Evolutionary conservation across 345 rosid species (phyloP).

Genomic region (Lumnitzera littorea): DNA sequence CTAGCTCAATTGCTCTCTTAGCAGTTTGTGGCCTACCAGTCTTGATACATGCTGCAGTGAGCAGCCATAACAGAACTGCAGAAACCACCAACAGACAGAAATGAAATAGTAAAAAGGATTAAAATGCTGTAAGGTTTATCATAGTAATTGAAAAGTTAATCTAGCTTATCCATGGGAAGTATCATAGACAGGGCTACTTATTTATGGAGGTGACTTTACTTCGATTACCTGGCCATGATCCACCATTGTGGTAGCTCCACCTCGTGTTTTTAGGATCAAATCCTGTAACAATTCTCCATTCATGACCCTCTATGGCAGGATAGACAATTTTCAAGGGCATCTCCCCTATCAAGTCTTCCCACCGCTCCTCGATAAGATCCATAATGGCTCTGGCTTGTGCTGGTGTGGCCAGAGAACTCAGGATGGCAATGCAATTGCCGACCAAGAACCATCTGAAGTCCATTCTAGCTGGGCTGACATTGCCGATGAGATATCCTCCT

Average conservation of each 20-base stretch:
- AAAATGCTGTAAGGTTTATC: too few relatives aligned
- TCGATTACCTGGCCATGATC: constrained; percentile 47
- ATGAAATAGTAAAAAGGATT: too few relatives aligned
- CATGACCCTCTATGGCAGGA: constrained; percentile 49
- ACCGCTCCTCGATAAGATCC: constrained; percentile 39
- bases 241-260: constrained; percentile 58
- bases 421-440: constrained; percentile 40
- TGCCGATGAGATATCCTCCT: constrained; percentile 38
- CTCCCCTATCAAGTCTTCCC: constrained; percentile 52
- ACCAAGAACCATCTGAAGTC: constrained; percentile 42
- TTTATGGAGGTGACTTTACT: too few relatives aligned
- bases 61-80: constrained; percentile 39
- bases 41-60: constrained; percentile 50
- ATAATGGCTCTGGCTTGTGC: constrained; percentile 34
- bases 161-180: too few relatives aligned
- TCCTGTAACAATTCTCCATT: constrained; percentile 45
- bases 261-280: constrained; percentile 50
- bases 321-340: constrained; percentile 47
- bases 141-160: background rate
- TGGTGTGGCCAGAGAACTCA: constrained; percentile 32
- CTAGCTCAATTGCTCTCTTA: constrained; percentile 37
- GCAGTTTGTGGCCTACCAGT: constrained; percentile 48
- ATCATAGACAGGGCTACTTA: too few relatives aligned
- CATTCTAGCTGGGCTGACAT: constrained; percentile 45
- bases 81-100: background rate